These are phyloP conservation scores for Solanum chacoense DNA, from an alignment of 305 asterid genomes.

Conservation along the genomic window DNA sequence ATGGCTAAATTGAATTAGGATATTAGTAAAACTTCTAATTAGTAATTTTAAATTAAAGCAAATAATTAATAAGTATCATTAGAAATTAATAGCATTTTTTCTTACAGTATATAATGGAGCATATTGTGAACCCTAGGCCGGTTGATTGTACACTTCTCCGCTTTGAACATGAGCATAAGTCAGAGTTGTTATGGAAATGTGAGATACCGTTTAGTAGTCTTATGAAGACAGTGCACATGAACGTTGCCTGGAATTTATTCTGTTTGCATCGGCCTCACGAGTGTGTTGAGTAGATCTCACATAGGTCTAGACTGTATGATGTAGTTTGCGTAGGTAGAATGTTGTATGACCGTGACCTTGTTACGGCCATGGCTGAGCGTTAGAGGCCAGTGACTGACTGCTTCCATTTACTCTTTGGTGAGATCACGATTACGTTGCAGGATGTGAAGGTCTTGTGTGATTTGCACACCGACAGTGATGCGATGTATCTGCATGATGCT, in stretches of 20 bases:
- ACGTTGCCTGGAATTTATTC: neutral
- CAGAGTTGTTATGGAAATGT: neutral
- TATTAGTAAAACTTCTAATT: neutral
- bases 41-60: too few relatives aligned
- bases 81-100: neutral
- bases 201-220: neutral
- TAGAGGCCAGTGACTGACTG: neutral
- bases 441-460: neutral
- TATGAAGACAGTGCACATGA: neutral
- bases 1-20: neutral
- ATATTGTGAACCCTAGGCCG: neutral
- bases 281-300: neutral
- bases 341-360: neutral
- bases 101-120: neutral
- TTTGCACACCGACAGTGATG: neutral
- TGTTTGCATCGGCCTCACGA: neutral
- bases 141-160: neutral
- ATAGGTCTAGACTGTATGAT: neutral
- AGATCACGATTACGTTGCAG: neutral
- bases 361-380: neutral
- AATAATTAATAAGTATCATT: neutral
- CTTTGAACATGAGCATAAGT: neutral
- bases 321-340: neutral
- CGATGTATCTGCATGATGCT: neutral
- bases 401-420: neutral